Base-by-base conservation (phyloP, 2,329 filamentous ascomycete species). In the Ceratocystis smalleyi region DNA sequence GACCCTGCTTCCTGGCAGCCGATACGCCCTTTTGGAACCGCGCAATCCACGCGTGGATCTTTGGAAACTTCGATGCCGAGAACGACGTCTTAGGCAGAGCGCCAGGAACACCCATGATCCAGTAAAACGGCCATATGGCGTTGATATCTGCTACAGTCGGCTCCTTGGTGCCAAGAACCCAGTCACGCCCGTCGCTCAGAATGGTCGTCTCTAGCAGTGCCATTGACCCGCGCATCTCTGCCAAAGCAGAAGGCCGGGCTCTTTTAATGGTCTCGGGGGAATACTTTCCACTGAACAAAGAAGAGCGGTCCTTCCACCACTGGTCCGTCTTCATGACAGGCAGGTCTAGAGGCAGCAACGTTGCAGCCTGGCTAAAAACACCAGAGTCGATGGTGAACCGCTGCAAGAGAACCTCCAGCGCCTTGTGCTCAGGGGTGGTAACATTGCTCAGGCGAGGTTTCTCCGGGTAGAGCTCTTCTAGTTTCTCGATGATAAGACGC, bases 101-200 rank as follows among this genome's bases (percentile, higher is more conserved):
- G 3, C 79, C 79, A 12, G 79, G 78, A 59, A 88, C 74, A 10
- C 73, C 74, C 2, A 73, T 71, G 1, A 88, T 72, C 87, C 87
- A 90, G 72, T 85, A 79, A 68, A 89, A 79, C 0, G 81, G 78
- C 84, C 83, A 89, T 12, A 86, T 74, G 54, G 80, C 83, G 74
- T 90, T 83, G 66, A 90, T 83, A 71, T 91, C 87, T 3, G 81
- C 84, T 67, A 88, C 71, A 1, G 76, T 78, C 1, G 83, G 82
- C 19, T 72, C 71, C 2, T 77, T 70, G 1, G 77, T 80, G 10
- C 75, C 77, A 12, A 85, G 73, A 7, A 89, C 73, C 86, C 85
- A 90, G 2, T 79, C 71, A 64, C 85, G 77, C n/a, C 82, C 84
- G 73, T 89, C 86, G 0, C 77, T 79, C 4, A 91, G 75, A 63